These are phyloP conservation scores for Trametes gibbosa DNA, from an alignment of 768 basidiomycete species.

Conservation along the genomic window DNA sequence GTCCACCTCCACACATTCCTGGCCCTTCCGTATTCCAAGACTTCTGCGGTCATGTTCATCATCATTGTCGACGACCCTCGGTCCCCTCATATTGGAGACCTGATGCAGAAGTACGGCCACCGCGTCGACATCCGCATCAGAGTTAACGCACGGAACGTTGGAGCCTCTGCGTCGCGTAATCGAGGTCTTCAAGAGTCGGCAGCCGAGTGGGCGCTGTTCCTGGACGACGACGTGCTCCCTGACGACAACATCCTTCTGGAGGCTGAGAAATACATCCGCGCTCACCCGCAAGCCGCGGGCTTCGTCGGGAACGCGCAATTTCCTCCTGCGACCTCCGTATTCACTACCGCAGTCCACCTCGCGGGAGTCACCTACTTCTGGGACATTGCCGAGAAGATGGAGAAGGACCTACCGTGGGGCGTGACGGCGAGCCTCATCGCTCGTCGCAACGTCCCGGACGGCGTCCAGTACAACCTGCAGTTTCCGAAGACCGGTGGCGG, in stretches of 20 bases:
- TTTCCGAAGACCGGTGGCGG: conserved; percentile 67
- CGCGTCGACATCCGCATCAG: conserved; percentile 55
- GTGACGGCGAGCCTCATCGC: conserved; percentile 59
- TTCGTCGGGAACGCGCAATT: conserved; percentile 54
- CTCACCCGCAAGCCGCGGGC: conserved; percentile 46
- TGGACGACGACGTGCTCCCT: conserved; percentile 59
- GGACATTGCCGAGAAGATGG: conserved; percentile 54
- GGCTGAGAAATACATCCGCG: conserved; percentile 46
- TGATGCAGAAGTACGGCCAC: conserved; percentile 39
- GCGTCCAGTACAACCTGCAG: conserved; percentile 41
- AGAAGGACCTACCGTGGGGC: conserved; percentile 51
- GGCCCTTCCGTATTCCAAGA: conserved; percentile 38
- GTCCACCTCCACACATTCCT: conserved; percentile 44
- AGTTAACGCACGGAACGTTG: conserved; percentile 44
- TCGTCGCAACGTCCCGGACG: conserved; percentile 44
- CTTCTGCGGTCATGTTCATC: conserved; percentile 52
- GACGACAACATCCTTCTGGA: conserved; percentile 41
- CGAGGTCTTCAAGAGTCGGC: conserved; percentile 52
- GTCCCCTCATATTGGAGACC: conserved; percentile 37
- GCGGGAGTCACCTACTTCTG: conserved; percentile 61
- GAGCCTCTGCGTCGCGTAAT: conserved; percentile 55
- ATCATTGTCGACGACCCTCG: conserved; percentile 56
- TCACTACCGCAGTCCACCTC: conserved; percentile 53
- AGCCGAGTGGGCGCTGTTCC: conserved; percentile 56
- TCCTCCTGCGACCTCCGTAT: conserved; percentile 45